These are phyloP conservation scores for Vaucheria bursata DNA, from an alignment of 352 stramenopile species.

Conservation along the genomic window DNA sequence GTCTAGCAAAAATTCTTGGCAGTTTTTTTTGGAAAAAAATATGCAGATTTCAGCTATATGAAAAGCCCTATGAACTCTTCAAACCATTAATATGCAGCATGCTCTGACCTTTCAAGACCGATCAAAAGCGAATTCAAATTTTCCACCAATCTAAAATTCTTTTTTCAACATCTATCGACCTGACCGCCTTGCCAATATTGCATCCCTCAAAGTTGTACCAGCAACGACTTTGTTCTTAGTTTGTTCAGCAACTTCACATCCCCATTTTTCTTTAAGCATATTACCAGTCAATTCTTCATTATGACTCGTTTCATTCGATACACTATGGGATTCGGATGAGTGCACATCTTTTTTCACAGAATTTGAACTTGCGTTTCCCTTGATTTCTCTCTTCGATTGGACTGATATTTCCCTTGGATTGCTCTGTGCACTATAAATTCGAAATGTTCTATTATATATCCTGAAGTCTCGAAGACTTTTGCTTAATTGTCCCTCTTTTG, in stretches of 20 bases:
- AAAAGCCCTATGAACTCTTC: no score
- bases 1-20: no score
- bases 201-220: no score
- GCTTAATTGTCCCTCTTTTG: background rate
- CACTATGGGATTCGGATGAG: background rate
- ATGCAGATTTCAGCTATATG: no score
- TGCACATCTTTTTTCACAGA: background rate
- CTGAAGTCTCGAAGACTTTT: background rate
- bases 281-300: background rate
- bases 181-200: no score
- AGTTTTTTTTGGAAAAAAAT: no score
- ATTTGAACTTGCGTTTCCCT: background rate
- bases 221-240: background rate
- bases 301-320: background rate
- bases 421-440: conserved; percentile 1
- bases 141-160: no score
- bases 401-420: background rate
- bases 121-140: no score
- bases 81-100: no score
- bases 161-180: no score
- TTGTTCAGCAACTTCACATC: background rate
- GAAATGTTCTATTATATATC: background rate
- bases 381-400: background rate
- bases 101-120: no score
- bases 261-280: background rate